These are phyloP conservation scores for Mixia osmundae DNA, from an alignment of 1,284 basidiomycete genomes.

Conservation along the genomic window DNA sequence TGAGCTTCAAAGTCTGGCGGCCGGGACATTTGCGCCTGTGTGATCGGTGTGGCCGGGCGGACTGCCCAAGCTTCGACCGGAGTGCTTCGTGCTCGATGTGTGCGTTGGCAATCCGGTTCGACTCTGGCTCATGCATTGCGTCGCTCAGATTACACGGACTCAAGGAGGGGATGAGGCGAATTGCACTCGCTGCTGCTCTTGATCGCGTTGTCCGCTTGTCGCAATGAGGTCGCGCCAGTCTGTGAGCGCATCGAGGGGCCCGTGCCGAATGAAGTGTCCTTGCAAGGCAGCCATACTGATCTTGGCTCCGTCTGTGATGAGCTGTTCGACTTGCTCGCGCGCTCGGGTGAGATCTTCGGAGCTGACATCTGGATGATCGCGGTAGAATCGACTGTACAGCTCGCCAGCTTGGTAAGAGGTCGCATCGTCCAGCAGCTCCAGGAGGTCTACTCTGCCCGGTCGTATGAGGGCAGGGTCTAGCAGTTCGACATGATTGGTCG, in stretches of 20 bases:
- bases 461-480: conserved; percentile 81
- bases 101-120: too few species aligned
- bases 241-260: conserved; percentile 36
- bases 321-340: conserved; percentile 23
- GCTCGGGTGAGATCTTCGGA: conserved; percentile 30
- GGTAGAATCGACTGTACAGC: conserved; percentile 70
- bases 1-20: too few species aligned
- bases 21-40: too few species aligned
- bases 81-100: too few species aligned
- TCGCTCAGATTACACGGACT: too few species aligned
- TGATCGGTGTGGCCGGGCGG: too few species aligned
- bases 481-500: conserved; percentile 74
- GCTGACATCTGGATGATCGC: conserved; percentile 22
- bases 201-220: too few species aligned
- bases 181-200: too few species aligned
- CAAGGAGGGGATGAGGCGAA: too few species aligned
- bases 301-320: conserved; percentile 26
- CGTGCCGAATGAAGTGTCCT: conserved; percentile 65
- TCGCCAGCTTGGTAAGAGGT: conserved; percentile 51
- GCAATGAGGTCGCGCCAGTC: conserved; percentile 28
- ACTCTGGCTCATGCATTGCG: too few species aligned
- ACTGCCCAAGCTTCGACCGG: too few species aligned
- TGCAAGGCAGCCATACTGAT: conserved; percentile 87
- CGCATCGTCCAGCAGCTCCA: conserved; percentile 68
- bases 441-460: conserved; percentile 78